These are phyloP conservation scores for Alternaria hordeiaustralica DNA, from an alignment of 2,329 filamentous ascomycete genomes.

Conservation along the genomic window DNA sequence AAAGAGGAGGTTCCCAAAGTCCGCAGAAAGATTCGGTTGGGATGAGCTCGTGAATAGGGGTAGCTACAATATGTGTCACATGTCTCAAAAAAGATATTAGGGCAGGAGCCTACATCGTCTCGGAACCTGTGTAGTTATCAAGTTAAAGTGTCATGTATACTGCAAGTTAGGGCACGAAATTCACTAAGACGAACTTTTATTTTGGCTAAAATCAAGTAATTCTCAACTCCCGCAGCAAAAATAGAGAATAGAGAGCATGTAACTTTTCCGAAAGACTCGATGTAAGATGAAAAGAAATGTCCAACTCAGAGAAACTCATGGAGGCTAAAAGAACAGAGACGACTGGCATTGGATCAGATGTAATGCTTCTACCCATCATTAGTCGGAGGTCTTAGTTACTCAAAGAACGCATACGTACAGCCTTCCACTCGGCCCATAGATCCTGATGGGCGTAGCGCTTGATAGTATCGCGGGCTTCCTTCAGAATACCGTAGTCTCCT, in stretches of 20 bases:
- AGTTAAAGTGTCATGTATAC: background rate
- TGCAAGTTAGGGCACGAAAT: background rate
- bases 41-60: background rate
- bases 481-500: background rate
- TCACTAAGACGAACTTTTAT: background rate
- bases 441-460: background rate
- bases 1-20: background rate
- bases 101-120: background rate
- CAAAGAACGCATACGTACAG: background rate
- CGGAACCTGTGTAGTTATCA: accelerated
- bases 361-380: background rate
- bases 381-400: background rate
- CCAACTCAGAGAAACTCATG: background rate
- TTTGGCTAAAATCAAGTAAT: background rate
- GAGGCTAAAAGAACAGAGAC: too few species aligned
- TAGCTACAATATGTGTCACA: background rate
- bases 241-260: background rate
- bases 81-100: background rate
- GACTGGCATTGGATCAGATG: background rate
- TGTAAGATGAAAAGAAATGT: background rate
- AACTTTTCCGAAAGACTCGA: background rate
- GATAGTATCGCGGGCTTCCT: background rate
- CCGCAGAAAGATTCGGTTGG: slow-evolving; percentile 1
- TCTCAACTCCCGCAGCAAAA: accelerated
- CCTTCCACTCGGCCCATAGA: background rate